Evolutionary conservation across 495 filamentous ascomycete species (phyloP).

Genomic region (Aspergillus funiculosus): DNA sequence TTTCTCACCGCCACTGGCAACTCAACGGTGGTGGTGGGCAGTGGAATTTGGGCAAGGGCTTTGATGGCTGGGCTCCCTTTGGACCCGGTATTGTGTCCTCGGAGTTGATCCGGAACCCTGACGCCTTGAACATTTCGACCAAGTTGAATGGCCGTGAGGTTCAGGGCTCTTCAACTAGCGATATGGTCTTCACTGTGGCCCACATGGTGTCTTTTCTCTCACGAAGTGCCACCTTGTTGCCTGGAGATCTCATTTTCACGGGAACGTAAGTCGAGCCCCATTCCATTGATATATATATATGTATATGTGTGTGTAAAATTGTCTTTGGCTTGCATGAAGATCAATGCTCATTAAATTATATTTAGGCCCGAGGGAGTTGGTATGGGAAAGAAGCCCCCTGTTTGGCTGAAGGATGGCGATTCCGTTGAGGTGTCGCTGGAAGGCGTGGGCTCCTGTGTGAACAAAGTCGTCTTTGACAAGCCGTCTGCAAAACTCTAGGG

Average conservation of each 20-base stretch:
- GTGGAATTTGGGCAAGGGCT: slow-evolving; percentile 78
- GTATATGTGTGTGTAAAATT: background rate
- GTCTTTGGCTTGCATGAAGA: background rate
- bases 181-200: slow-evolving; percentile 77
- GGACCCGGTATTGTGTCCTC: slow-evolving; percentile 73
- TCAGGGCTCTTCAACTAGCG: slow-evolving; percentile 68
- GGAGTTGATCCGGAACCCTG: slow-evolving; percentile 63
- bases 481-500: slow-evolving; percentile 47
- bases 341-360: slow-evolving; percentile 12
- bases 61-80: slow-evolving; percentile 84
- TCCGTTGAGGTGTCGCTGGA: slow-evolving; percentile 70
- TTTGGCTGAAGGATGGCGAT: slow-evolving; percentile 79
- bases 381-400: slow-evolving; percentile 64
- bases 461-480: slow-evolving; percentile 64
- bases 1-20: slow-evolving; percentile 83
- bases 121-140: slow-evolving; percentile 58
- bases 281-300: background rate
- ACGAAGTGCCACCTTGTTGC: slow-evolving; percentile 69
- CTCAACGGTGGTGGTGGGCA: slow-evolving; percentile 71
- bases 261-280: slow-evolving; percentile 58
- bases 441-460: slow-evolving; percentile 62
- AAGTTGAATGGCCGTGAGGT: slow-evolving; percentile 66
- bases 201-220: slow-evolving; percentile 70
- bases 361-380: slow-evolving; percentile 68
- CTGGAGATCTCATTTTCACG: slow-evolving; percentile 80